Base-by-base conservation (phyloP, 352 stramenopile genomes). In the Globisporangium barbulae region DNA sequence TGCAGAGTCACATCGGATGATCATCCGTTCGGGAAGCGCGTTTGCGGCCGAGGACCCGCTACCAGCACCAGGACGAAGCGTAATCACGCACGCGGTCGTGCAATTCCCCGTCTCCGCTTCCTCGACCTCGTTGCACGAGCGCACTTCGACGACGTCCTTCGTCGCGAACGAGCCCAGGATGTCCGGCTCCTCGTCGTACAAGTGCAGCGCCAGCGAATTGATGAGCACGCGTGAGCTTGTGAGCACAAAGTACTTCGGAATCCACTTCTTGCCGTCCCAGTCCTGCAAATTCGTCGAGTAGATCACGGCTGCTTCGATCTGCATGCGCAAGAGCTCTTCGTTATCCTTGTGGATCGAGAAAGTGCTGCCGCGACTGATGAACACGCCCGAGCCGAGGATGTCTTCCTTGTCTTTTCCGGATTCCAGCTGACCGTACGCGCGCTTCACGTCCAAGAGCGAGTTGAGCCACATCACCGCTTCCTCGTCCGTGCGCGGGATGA, bases 101-200 rank as follows among this genome's bases (percentile, higher is more conserved):
- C 70, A 71, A 30, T 78, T 80, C 0, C 73, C 73, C 25, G 75
- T 88, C 60, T 91, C 78, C 0, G 68, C 70, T 58, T 93, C 80
- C 53, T 93, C 84, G 9, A 75, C 74, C 15, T 96, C 87, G 33
- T 81, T 91, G 62, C 78, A 89, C 25, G 85, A 90, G 30, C 85
- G 85, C 48, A 96, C 85, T 63, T 94, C 81, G 2, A 83, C 60
- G 45, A 96, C 89, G 50, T 93, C 82, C 48, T 92, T 94, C 4
- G 78, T 89, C 1, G 83, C 73, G 67, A 91, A 93, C 19, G 87
- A 93, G 10, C 82, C 82, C 13, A 96, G 61, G 30, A 96, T 86
- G 53, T 96, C 87, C 19, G 87, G 87, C 63, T 96, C 87, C 65
- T 96, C 87, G 55, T 96, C 87, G 69, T 94, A 96, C 59, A 96